Evolutionary conservation across 352 stramenopile species (phyloP).

Genomic region (Plasmopara viticola): DNA sequence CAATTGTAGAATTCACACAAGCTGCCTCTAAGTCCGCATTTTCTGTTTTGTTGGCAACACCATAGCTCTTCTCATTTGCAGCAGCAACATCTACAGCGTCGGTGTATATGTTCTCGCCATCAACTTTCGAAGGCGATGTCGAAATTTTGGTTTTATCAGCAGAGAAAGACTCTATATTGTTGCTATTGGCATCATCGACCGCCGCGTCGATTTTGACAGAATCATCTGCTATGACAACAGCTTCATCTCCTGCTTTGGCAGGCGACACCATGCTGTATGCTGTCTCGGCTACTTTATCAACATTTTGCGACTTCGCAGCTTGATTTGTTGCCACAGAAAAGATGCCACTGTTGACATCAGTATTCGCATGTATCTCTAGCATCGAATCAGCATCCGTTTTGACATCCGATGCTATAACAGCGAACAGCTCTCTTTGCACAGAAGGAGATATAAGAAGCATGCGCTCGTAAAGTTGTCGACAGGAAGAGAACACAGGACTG

Average conservation of each 20-base stretch:
- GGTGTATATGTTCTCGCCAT: not conserved
- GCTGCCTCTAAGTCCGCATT: not conserved
- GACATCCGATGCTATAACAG: slow-evolving; percentile 17
- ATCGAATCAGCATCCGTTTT: slow-evolving; percentile 6
- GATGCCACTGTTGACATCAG: not conserved
- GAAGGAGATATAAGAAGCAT: slow-evolving; percentile 40
- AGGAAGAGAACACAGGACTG: slow-evolving; percentile 45
- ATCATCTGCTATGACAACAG: not conserved
- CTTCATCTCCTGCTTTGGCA: not conserved
- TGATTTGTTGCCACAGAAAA: not conserved
- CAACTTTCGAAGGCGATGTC: not conserved
- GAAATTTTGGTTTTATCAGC: not conserved
- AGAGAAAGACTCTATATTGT: not conserved
- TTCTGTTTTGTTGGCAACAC: not conserved
- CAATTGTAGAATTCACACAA: not conserved
- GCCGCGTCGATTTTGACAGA: not conserved
- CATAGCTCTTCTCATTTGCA: not conserved
- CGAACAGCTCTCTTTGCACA: slow-evolving; percentile 29
- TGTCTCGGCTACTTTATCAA: not conserved
- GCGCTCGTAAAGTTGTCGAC: slow-evolving; percentile 53
- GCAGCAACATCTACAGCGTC: not conserved
- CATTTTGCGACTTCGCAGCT: not conserved
- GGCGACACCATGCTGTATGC: too few species aligned
- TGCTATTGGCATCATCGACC: not conserved
- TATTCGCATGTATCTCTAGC: not conserved